Percentiles rank a stretch among this genome's conserved stretches.
phyloP scores from a whole-genome alignment of 306 rosid species.

The Sechiopsis laciniata region DNA sequence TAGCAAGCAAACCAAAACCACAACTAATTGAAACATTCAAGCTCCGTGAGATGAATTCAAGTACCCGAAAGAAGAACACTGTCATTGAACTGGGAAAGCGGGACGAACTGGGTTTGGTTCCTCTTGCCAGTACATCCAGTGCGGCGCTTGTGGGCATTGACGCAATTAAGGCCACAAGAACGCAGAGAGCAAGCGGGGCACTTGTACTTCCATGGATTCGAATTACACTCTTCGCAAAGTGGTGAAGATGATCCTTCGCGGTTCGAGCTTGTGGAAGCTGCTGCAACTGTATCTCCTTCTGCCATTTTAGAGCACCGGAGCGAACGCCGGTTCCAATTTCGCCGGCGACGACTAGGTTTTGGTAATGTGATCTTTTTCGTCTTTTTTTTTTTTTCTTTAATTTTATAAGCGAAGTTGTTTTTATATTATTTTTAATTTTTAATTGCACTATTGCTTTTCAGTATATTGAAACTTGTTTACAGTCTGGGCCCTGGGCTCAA shows the following conservation, averaged over 20 bases:
- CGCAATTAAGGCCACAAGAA: slow-evolving; percentile 75
- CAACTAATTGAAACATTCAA: not conserved
- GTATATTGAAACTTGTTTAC: not conserved
- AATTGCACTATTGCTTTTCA: not conserved
- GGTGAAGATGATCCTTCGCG: slow-evolving; percentile 3
- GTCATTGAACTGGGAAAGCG: slow-evolving; percentile 69
- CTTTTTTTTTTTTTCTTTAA: not conserved
- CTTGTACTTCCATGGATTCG: slow-evolving; percentile 56
- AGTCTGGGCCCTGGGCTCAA: not conserved
- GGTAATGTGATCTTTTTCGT: not conserved
- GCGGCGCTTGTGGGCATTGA: slow-evolving; percentile 72
- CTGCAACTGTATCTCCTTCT: slow-evolving; percentile 25
- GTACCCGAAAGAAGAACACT: slow-evolving; percentile 62
- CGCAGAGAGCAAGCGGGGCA: slow-evolving; percentile 83
- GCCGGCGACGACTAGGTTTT: slow-evolving; percentile 7
- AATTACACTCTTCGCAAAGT: slow-evolving; percentile 67
- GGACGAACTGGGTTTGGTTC: slow-evolving; percentile 53
- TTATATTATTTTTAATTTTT: too few species aligned
- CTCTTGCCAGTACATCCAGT: slow-evolving; percentile 72
- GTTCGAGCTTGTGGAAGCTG: slow-evolving; percentile 21
- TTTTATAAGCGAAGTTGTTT: too few species aligned
- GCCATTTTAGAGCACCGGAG: not conserved
- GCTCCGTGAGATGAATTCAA: not conserved
- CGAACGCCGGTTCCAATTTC: not conserved
- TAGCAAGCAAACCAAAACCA: not conserved